A percentile compares a stretch with the other conserved stretches of the same genome.
These are phyloP conservation scores for Tetraselmis striata DNA, from an alignment of 139 green algal species.

Conservation along the genomic window DNA sequence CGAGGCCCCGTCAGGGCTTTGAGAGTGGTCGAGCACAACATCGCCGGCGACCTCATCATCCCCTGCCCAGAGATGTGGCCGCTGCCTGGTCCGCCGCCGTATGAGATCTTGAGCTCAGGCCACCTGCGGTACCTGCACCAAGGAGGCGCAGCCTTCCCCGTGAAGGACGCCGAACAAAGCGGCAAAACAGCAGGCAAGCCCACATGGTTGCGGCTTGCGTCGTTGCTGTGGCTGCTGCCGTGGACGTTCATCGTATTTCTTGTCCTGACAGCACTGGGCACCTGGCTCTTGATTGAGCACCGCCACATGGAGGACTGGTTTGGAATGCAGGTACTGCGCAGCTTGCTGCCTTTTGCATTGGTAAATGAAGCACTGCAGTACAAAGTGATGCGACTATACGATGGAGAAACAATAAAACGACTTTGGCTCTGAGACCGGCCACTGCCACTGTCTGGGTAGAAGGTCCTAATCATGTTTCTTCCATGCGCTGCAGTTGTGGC, in stretches of 20 bases:
- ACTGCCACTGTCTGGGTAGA: too few species aligned
- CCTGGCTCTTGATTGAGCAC: background rate
- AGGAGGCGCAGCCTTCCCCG: too few species aligned
- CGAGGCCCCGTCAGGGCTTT: background rate
- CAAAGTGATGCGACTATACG: too few species aligned
- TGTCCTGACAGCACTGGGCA: background rate
- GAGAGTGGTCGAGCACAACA: background rate
- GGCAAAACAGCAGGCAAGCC: too few species aligned
- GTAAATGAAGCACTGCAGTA: too few species aligned
- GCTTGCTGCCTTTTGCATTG: too few species aligned
- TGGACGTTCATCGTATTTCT: background rate
- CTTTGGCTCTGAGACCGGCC: too few species aligned
- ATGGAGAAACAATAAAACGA: too few species aligned
- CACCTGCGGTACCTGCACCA: background rate
- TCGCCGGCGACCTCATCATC: background rate
- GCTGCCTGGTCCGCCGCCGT: background rate
- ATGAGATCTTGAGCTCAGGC: background rate
- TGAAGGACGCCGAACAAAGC: too few species aligned
- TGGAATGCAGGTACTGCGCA: background rate
- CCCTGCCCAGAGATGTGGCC: background rate
- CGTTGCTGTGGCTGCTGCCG: background rate
- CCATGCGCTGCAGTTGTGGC: background rate
- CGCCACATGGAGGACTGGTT: background rate
- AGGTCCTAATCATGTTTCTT: too few species aligned
- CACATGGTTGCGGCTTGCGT: too few species aligned